These are phyloP conservation scores for Pichia norvegensis DNA, from an alignment of 1,139 yeast species.

Conservation along the genomic window DNA sequence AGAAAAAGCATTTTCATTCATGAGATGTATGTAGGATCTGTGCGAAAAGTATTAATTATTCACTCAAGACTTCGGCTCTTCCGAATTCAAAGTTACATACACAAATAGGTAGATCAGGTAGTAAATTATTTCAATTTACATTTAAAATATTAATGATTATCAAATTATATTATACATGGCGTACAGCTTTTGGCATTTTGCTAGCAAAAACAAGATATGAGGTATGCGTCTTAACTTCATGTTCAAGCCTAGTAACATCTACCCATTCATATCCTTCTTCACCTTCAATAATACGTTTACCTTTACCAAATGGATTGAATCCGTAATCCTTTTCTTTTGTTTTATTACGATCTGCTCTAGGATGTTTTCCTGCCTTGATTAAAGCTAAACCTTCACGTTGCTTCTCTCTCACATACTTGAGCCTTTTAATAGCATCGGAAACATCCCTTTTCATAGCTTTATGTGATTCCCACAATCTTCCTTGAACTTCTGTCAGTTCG, in stretches of 20 bases:
- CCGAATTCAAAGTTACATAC: no score
- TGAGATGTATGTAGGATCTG: no score
- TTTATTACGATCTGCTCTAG: conserved; percentile 10
- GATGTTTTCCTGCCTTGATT: conserved; percentile 18
- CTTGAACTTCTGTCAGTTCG: conserved; percentile 89
- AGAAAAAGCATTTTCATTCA: no score
- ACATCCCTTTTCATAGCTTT: conserved; percentile 78
- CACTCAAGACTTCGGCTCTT: not conserved
- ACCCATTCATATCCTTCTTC: conserved; percentile 74
- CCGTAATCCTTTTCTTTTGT: conserved; percentile 40
- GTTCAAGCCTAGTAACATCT: conserved; percentile 71
- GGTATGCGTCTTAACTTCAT: conserved; percentile 88
- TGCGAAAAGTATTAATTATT: no score
- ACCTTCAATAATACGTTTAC: conserved; percentile 75
- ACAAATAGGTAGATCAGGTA: no score
- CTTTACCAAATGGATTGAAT: conserved; percentile 88
- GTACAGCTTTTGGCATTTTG: conserved; percentile 23
- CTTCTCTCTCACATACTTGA: conserved; percentile 72
- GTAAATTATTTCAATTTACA: no score
- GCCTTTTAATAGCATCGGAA: conserved; percentile 71
- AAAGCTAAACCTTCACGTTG: conserved; percentile 65
- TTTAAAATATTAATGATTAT: not conserved
- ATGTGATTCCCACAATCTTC: conserved; percentile 84
- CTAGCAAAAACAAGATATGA: conserved; percentile 89
- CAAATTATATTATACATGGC: not conserved